A percentile compares a stretch with the other conserved stretches of the same genome.
These are phyloP conservation scores for Termitomyces heimii DNA, from an alignment of 768 basidiomycete genomes.

Conservation along the genomic window DNA sequence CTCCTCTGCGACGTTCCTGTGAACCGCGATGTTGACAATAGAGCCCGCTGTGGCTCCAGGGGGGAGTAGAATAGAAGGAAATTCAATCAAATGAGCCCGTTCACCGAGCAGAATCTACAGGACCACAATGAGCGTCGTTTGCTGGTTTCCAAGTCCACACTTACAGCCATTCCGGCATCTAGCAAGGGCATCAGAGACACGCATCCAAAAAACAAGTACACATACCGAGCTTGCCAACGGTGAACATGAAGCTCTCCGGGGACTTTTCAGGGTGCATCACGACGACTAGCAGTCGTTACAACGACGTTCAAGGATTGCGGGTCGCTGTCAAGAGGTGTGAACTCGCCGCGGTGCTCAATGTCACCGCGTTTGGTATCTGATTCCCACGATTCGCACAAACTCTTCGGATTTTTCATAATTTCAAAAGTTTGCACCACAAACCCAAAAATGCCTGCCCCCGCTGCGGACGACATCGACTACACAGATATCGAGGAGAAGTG, in stretches of 20 bases:
- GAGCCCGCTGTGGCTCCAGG: constrained; percentile 91
- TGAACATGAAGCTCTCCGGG: constrained; percentile 79
- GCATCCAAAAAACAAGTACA: constrained; percentile 1
- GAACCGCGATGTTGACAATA: constrained; percentile 94
- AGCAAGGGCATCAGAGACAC: constrained; percentile 8
- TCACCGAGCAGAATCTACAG: constrained; percentile 85
- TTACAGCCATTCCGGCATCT: constrained; percentile 95
- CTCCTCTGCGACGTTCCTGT: constrained; percentile 83
- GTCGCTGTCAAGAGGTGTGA: constrained; percentile 6
- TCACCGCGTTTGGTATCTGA: neutral
- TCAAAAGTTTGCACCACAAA: neutral
- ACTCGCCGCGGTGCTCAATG: neutral
- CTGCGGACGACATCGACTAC: constrained; percentile 74
- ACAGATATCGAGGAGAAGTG: constrained; percentile 87
- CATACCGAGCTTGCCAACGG: constrained; percentile 92
- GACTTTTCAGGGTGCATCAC: constrained; percentile 26
- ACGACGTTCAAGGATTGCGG: neutral
- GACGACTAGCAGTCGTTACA: neutral
- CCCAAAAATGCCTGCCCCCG: constrained; percentile 39
- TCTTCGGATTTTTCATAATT: neutral
- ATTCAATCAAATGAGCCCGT: constrained; percentile 94
- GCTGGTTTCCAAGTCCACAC: constrained; percentile 9
- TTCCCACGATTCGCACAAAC: constrained; percentile 11
- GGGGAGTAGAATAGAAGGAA: constrained; percentile 91
- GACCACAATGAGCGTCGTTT: constrained; percentile 3